These are phyloP conservation scores for Syzygium aqueum DNA, from an alignment of 345 rosid genomes.

Conservation along the genomic window DNA sequence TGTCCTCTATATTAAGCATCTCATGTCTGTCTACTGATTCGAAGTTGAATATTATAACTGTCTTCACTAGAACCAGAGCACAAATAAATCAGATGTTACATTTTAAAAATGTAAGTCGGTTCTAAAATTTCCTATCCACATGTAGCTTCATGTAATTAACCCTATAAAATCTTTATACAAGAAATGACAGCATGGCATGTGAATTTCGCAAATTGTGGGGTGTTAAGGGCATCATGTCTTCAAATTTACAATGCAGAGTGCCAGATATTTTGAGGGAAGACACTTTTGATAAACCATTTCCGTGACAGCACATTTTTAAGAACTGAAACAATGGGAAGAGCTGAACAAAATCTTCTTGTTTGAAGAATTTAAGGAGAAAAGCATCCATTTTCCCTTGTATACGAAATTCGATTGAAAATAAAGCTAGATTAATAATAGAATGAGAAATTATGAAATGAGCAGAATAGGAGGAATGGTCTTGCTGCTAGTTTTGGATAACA, in stretches of 20 bases:
- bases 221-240: not conserved
- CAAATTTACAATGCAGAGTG: not conserved
- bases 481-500: not conserved
- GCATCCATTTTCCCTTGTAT: not conserved
- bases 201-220: not conserved
- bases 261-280: not conserved
- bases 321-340: not conserved
- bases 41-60: not conserved
- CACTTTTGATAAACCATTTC: not conserved
- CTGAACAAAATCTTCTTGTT: not conserved
- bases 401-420: not conserved
- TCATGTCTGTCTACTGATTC: not conserved
- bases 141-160: not conserved
- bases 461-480: not conserved
- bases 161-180: not conserved
- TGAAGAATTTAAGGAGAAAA: not conserved
- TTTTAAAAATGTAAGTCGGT: not conserved
- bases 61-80: not conserved
- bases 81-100: not conserved
- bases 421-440: not conserved
- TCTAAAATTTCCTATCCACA: not conserved
- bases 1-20: not conserved
- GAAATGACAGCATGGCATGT: not conserved
- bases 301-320: not conserved
- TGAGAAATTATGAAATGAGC: not conserved